Percentiles rank a stretch among this genome's conserved stretches.
Conservation (phyloP, 2,329 filamentous ascomycete species). For the Passalora sequoiae region DNA sequence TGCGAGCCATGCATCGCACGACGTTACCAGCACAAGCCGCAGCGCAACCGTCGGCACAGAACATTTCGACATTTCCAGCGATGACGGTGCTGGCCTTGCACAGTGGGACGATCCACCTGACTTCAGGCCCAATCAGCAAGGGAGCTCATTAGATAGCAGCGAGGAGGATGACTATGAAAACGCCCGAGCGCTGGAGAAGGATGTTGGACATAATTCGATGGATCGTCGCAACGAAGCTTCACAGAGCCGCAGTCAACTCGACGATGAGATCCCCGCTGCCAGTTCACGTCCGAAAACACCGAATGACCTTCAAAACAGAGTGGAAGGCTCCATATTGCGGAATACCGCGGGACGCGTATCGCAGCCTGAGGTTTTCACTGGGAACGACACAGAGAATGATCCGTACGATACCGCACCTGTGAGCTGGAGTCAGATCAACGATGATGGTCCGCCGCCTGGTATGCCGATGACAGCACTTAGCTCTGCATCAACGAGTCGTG, state of each 20-base stretch:
- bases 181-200: neutral
- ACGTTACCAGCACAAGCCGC: neutral
- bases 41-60: neutral
- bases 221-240: no score
- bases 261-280: neutral
- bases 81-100: neutral
- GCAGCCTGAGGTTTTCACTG: neutral
- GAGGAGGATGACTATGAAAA: neutral
- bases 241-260: no score
- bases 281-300: no score
- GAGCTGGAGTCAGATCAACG: neutral
- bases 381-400: neutral
- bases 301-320: neutral
- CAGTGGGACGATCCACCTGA: constrained; percentile 5
- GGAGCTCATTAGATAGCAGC: no score
- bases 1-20: no score
- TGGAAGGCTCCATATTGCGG: no score
- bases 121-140: neutral
- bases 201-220: neutral
- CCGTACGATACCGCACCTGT: neutral
- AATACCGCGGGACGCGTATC: no score
- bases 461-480: neutral
- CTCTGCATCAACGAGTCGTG: neutral
- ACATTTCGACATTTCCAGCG: neutral
- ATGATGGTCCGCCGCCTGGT: neutral